These are phyloP conservation scores for Drechslerella stenobrocha DNA, from an alignment of 2,329 filamentous ascomycete species.

Conservation along the genomic window DNA sequence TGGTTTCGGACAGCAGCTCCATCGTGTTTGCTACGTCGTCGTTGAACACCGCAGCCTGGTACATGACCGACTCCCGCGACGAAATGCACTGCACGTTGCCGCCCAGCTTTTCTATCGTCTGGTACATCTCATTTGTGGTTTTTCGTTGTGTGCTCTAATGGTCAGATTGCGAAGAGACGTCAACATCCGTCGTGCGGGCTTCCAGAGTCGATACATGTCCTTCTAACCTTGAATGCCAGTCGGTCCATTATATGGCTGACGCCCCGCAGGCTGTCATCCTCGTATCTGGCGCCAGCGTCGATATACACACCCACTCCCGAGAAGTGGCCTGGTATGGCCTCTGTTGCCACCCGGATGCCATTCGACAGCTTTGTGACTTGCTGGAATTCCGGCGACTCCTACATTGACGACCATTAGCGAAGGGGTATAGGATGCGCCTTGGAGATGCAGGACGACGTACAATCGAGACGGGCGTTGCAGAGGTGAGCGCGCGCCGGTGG, in stretches of 20 bases:
- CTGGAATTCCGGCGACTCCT: constrained; percentile 86
- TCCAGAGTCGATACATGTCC: neutral
- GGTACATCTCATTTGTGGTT: constrained; percentile 80
- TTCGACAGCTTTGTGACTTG: constrained; percentile 85
- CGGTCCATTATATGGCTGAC: constrained; percentile 96
- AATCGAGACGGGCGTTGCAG: constrained; percentile 17
- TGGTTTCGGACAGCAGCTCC: constrained; percentile 86
- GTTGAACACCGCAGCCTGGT: constrained; percentile 98
- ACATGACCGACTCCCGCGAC: constrained; percentile 95
- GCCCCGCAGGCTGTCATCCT: constrained; percentile 79
- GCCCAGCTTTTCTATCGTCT: constrained; percentile 81
- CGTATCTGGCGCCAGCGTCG: constrained; percentile 91
- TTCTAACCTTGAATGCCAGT: constrained; percentile 92
- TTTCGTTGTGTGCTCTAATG: constrained; percentile 66
- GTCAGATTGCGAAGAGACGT: neutral
- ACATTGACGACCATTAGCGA: constrained; percentile 54
- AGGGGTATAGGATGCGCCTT: neutral
- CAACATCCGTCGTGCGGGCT: neutral
- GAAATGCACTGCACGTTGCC: constrained; percentile 98
- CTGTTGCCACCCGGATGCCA: constrained; percentile 90
- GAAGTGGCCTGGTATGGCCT: constrained; percentile 91
- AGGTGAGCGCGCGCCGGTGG: constrained; percentile 40
- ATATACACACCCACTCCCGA: constrained; percentile 94
- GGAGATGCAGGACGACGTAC: constrained; percentile 16
- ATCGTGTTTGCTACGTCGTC: constrained; percentile 80